Percentiles rank a stretch among this genome's conserved stretches.
Evolutionary conservation across 176 grass and related monocot genomes (phyloP).

Genomic region (Puccinellia tenuiflora): DNA sequence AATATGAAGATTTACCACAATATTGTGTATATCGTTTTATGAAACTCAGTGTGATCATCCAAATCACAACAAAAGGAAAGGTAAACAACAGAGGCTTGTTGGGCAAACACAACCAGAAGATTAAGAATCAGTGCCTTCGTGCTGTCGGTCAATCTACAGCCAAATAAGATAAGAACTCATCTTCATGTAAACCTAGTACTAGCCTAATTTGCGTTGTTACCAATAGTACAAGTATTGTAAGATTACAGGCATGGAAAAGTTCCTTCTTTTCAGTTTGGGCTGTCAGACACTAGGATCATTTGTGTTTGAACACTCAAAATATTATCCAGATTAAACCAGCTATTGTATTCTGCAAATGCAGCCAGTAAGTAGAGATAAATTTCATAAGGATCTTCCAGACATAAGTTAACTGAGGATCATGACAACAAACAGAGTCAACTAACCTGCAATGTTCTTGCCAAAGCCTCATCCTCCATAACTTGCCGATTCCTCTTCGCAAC

Average conservation of each 20-base stretch:
- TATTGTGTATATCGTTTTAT: background rate
- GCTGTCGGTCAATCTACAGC: background rate
- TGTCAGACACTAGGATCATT: background rate
- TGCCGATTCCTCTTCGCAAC: conserved; percentile 55
- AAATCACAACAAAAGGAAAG: background rate
- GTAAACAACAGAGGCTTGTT: background rate
- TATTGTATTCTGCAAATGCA: background rate
- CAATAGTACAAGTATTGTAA: background rate
- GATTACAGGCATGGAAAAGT: background rate
- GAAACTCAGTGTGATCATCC: background rate
- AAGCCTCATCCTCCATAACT: conserved; percentile 60
- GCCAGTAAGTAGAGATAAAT: background rate
- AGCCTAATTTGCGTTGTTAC: background rate
- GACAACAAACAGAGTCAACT: background rate
- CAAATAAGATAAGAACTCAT: background rate
- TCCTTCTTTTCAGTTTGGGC: background rate
- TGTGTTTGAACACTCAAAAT: background rate
- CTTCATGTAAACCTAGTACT: background rate
- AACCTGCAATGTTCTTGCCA: conserved; percentile 65
- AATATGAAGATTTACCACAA: background rate
- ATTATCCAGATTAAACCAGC: background rate
- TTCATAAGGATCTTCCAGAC: background rate
- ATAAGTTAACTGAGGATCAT: background rate
- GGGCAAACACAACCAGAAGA: background rate
- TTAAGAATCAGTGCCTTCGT: background rate